Evolutionary conservation across 2,329 filamentous ascomycete genomes (phyloP).

Genomic region (Acrocalymma vagum): DNA sequence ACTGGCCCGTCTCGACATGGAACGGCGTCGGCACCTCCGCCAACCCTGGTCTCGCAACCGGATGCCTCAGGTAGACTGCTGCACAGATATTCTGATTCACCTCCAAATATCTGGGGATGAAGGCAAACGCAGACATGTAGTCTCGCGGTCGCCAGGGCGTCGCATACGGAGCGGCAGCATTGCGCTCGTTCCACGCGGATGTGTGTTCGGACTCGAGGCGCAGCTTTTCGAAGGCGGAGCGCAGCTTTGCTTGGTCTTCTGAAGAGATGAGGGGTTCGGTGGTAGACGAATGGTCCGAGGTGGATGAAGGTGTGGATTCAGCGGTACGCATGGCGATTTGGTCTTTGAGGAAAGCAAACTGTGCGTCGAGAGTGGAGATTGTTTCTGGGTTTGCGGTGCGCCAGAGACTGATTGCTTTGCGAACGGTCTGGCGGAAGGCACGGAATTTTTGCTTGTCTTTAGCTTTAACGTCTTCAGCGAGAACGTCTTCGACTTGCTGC

Average conservation of each 20-base stretch:
- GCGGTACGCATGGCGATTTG: constrained; percentile 27
- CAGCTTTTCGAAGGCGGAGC: constrained; percentile 64
- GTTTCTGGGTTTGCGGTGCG: constrained; percentile 51
- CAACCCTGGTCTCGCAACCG: constrained; percentile 82
- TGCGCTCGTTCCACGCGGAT: constrained; percentile 61
- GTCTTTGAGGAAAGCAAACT: constrained; percentile 57
- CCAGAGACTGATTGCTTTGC: constrained; percentile 68
- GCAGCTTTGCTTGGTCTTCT: constrained; percentile 67
- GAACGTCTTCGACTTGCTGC: constrained; percentile 66
- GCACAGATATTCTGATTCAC: constrained; percentile 98
- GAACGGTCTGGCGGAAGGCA: constrained; percentile 72
- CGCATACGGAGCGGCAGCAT: constrained; percentile 73
- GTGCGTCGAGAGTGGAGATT: constrained; percentile 53
- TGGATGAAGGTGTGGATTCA: constrained; percentile 3
- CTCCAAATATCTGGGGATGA: constrained; percentile 94
- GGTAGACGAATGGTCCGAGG: constrained; percentile 3
- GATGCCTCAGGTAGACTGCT: constrained; percentile 93
- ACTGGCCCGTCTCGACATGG: constrained; percentile 71
- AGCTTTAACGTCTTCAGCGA: constrained; percentile 67
- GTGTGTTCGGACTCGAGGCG: constrained; percentile 79
- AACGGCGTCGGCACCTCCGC: constrained; percentile 84
- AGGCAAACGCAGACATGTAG: constrained; percentile 92
- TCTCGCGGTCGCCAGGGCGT: constrained; percentile 90
- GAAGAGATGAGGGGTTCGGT: constrained; percentile 38
- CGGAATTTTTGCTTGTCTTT: constrained; percentile 81